Percentiles rank a stretch among this genome's conserved stretches.
Evolutionary conservation across 164 flowering plant genomes (phyloP).

Genomic region (Sedum album): DNA sequence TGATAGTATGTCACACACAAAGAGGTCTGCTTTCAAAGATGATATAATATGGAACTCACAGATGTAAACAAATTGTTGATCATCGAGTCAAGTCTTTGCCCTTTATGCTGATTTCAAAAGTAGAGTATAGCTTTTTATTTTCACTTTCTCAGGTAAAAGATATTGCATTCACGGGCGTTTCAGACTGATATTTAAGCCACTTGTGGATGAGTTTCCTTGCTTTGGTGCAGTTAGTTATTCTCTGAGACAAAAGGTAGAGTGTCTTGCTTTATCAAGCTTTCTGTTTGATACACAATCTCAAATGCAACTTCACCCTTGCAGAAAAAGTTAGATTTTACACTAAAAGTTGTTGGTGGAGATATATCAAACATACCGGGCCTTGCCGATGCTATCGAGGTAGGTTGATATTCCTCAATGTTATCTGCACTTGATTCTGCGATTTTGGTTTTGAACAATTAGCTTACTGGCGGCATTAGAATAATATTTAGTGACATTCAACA

Average conservation of each 20-base stretch:
- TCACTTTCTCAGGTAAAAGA: slow-evolving; percentile 61
- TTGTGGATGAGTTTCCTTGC: slow-evolving; percentile 88
- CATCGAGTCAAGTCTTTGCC: background rate
- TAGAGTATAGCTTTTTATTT: background rate
- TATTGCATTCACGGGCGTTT: slow-evolving; percentile 95
- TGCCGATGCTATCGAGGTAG: slow-evolving; percentile 80
- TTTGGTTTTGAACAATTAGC: background rate
- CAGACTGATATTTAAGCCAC: slow-evolving; percentile 87
- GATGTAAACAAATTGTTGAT: background rate
- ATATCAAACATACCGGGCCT: slow-evolving; percentile 84
- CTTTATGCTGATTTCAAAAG: background rate
- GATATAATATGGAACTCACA: background rate
- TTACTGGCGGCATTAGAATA: background rate
- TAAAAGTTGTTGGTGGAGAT: slow-evolving; percentile 92
- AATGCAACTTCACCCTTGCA: slow-evolving; percentile 27
- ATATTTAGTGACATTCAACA: too few relatives aligned
- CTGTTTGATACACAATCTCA: background rate
- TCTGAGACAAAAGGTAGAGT: slow-evolving; percentile 67
- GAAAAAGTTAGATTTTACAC: slow-evolving; percentile 89
- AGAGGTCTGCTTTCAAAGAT: background rate
- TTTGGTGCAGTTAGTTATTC: slow-evolving; percentile 93
- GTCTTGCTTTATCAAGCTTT: slow-evolving; percentile 4
- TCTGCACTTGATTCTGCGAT: background rate
- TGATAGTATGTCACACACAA: too few relatives aligned
- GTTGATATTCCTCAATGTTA: slow-evolving; percentile 7